A percentile compares a stretch with the other conserved stretches of the same genome.
These are phyloP conservation scores for Medicago ruthenica DNA, from an alignment of 306 rosid species.

Conservation along the genomic window DNA sequence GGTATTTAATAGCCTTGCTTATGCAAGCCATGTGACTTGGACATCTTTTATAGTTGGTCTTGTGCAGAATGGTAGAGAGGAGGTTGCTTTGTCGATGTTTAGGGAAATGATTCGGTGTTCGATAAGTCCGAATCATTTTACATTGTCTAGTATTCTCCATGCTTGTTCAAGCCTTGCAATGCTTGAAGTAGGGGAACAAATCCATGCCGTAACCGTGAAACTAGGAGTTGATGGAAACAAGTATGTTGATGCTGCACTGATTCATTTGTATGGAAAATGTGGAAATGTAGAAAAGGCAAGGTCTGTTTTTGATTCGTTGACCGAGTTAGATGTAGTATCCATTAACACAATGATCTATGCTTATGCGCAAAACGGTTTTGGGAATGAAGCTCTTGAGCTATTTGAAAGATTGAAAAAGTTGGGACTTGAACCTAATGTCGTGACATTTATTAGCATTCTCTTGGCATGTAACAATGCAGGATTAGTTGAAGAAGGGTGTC, in stretches of 20 bases:
- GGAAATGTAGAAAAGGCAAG: conserved; percentile 66
- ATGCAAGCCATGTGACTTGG: conserved; percentile 76
- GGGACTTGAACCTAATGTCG: conserved; percentile 58
- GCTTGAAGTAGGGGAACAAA: conserved; percentile 66
- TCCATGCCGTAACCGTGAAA: conserved; percentile 57
- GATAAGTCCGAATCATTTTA: conserved; percentile 59
- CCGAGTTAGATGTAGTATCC: conserved; percentile 58
- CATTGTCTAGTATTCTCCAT: conserved; percentile 67
- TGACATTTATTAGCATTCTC: conserved; percentile 66
- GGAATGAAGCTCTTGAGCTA: conserved; percentile 65
- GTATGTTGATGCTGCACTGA: conserved; percentile 66
- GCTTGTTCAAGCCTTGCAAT: conserved; percentile 76
- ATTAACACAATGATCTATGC: conserved; percentile 72
- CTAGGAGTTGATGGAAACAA: conserved; percentile 57
- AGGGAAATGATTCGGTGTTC: conserved; percentile 64
- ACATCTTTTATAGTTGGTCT: conserved; percentile 74
- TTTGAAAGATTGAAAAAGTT: conserved; percentile 48
- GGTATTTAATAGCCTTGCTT: conserved; percentile 55
- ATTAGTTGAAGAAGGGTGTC: conserved; percentile 71
- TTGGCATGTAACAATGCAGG: conserved; percentile 77
- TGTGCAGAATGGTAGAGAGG: conserved; percentile 68
- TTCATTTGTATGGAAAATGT: conserved; percentile 74
- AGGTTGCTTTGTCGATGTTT: conserved; percentile 58
- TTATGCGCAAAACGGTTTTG: conserved; percentile 69
- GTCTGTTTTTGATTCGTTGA: conserved; percentile 53